Evolutionary conservation across 2,329 filamentous ascomycete genomes (phyloP).

Genomic region (Apiospora rasikravindrae): DNA sequence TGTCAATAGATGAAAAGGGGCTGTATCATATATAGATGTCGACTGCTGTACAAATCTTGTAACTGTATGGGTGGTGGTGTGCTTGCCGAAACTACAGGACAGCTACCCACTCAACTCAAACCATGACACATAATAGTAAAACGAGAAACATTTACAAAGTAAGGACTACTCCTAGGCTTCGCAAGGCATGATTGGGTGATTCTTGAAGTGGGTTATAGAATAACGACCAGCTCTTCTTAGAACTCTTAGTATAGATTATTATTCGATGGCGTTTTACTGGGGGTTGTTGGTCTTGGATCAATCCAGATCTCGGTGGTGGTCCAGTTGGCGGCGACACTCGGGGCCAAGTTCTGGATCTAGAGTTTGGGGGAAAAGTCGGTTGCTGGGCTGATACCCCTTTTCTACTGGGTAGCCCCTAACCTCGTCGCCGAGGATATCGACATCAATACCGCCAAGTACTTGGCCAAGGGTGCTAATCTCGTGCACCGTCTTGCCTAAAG

Average conservation of each 20-base stretch:
- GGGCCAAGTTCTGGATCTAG: no score
- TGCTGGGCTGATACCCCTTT: no score
- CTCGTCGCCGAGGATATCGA: no score
- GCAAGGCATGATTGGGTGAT: no score
- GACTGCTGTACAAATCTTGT: conserved; percentile 10
- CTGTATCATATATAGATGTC: conserved; percentile 23
- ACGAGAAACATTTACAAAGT: background rate
- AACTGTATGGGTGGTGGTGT: background rate
- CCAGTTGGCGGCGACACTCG: no score
- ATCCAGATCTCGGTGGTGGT: no score
- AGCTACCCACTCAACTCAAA: background rate
- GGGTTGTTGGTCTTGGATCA: no score
- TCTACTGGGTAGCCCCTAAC: no score
- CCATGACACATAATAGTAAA: conserved; percentile 12
- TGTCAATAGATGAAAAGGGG: conserved; percentile 20
- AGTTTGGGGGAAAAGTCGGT: no score
- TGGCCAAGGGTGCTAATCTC: no score
- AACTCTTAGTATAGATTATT: background rate
- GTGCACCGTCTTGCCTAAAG: no score
- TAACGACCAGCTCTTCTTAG: background rate
- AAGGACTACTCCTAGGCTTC: background rate
- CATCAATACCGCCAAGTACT: no score
- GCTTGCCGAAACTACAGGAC: background rate
- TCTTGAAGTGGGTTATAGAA: background rate
- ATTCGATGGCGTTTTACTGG: background rate